phyloP scores from a whole-genome alignment of 768 basidiomycete genomes.

The Amanita molliuscula region DNA sequence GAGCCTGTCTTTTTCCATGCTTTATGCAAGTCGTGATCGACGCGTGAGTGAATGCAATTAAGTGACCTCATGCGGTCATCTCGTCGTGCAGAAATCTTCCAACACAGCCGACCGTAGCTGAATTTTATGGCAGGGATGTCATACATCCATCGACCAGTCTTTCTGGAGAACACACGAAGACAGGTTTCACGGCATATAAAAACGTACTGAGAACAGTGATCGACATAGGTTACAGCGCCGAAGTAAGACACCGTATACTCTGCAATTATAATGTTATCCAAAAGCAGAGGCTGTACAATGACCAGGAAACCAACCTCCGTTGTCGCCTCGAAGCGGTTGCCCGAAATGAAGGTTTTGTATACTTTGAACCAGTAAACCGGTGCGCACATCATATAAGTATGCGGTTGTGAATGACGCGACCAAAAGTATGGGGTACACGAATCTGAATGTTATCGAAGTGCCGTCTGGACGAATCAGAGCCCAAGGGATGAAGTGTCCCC shows the following conservation, averaged over 20 bases:
- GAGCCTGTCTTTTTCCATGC: not conserved
- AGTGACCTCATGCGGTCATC: not conserved
- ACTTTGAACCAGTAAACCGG: slow-evolving; percentile 35
- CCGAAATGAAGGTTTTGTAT: slow-evolving; percentile 28
- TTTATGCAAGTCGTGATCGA: not conserved
- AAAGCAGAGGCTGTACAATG: not conserved
- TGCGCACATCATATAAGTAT: slow-evolving; percentile 55
- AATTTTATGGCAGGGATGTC: slow-evolving; percentile 27
- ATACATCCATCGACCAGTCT: slow-evolving; percentile 31
- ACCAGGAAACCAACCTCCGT: not conserved
- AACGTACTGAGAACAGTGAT: slow-evolving; percentile 45
- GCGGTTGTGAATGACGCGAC: slow-evolving; percentile 33
- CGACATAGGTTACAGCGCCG: slow-evolving; percentile 50
- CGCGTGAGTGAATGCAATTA: not conserved
- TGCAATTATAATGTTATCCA: not conserved
- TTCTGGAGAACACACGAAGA: slow-evolving; percentile 45
- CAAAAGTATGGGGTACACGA: slow-evolving; percentile 58
- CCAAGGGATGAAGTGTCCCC: slow-evolving; percentile 55
- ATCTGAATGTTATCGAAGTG: slow-evolving; percentile 43
- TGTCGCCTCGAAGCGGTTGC: not conserved
- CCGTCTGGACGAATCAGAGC: slow-evolving; percentile 40
- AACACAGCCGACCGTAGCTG: slow-evolving; percentile 24
- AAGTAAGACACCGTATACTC: slow-evolving; percentile 9
- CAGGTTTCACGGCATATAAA: slow-evolving; percentile 45
- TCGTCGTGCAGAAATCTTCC: slow-evolving; percentile 12